Base-by-base conservation (phyloP, 2,329 filamentous ascomycete species). In the Fusarium humuli region DNA sequence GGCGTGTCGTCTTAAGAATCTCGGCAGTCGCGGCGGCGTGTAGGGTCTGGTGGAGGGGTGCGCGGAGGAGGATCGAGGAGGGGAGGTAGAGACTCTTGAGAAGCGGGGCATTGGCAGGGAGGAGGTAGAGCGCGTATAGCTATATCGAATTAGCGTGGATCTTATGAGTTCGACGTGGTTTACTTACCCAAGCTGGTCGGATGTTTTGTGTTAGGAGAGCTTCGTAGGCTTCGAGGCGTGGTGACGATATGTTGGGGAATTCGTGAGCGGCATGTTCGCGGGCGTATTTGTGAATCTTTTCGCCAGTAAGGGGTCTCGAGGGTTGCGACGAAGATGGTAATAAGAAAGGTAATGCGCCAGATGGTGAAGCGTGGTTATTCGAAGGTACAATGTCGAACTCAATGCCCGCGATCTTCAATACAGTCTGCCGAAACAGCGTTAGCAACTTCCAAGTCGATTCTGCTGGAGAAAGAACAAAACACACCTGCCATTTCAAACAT, bases 401-500 rank as follows among this genome's bases (percentile, higher is more conserved):
- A 62, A 97, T 84, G 42, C 87, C 87, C 53, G 90, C 87, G 74
- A 98, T 93, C 74, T 89, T 92, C 67, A 99, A 86, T 79, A 94
- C 96, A 30, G 94, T 90, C 94, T 97, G 30, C 25, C 41, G 16
- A 41, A 22, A 32, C 50, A 13, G 57, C 44, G 53, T 55, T 27
- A 49, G 59, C 29, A 25, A 29, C 42, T 14, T 37, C 25, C 14
- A 12, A 41, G 12, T 30, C 12, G 6, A n/a, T 37, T 48, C 7
- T 14, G 10, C 14, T 10, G 20, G 10, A 14, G 20, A 52, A 25
- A 11, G 20, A 22, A 20, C 6, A 37, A 46, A 50, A 57, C 88
- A 72, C 75, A 95, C 94, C 92, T 98, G 96, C 94, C 94, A 98
- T 84, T 95, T 97, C 76, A 98, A 84, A 83, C 96, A 99, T 62